A percentile compares a stretch with the other conserved stretches of the same genome.
Conservation (phyloP, 306 rosid species). For the Prunus dulcis region DNA sequence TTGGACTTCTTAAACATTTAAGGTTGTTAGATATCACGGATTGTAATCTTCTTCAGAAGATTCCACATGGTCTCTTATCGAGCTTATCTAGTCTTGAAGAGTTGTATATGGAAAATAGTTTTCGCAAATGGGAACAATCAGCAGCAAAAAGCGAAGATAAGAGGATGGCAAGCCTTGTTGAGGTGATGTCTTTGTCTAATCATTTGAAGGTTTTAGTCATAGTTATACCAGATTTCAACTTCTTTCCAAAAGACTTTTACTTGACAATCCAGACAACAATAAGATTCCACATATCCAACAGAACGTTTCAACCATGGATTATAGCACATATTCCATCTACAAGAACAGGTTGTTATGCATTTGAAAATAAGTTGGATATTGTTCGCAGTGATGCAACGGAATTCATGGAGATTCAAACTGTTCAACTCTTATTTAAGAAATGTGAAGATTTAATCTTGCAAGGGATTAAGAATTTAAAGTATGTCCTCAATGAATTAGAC, state of each 20-base stretch:
- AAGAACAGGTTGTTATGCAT: background rate
- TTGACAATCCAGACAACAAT: background rate
- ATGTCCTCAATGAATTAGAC: background rate
- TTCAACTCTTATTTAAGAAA: background rate
- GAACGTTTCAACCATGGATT: too few relatives aligned
- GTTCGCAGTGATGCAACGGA: accelerated
- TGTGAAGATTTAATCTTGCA: accelerated
- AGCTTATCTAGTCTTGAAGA: constrained; percentile 9
- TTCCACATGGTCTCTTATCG: background rate
- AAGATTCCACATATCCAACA: background rate
- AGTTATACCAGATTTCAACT: accelerated
- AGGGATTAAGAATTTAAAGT: accelerated
- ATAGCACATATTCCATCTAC: too few relatives aligned
- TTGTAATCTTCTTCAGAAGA: accelerated
- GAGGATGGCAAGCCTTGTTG: background rate
- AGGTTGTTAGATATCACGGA: background rate
- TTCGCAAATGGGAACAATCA: accelerated
- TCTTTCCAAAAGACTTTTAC: background rate
- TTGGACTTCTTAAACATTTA: background rate
- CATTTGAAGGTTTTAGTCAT: background rate
- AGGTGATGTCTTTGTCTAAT: background rate
- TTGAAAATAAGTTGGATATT: background rate
- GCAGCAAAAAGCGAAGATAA: background rate
- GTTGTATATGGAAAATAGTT: background rate
- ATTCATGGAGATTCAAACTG: background rate